phyloP scores from a whole-genome alignment of 2,329 filamentous ascomycete genomes.

The Teratosphaeria zuluensis region DNA sequence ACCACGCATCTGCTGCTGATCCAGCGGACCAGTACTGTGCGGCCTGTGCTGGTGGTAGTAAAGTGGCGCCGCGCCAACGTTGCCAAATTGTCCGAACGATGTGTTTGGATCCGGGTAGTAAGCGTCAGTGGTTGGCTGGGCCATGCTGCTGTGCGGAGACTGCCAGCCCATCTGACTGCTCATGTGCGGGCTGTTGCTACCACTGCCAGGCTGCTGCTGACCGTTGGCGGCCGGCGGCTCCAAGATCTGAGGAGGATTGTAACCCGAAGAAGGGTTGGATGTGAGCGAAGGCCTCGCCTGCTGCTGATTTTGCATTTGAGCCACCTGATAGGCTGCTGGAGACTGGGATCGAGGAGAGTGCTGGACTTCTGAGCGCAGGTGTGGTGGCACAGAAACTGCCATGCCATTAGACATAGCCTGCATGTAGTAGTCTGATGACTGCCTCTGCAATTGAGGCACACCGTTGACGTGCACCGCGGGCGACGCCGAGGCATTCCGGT shows the following conservation, averaged over 20 bases:
- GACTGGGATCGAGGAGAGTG: slow-evolving; percentile 58
- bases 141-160: slow-evolving; percentile 69
- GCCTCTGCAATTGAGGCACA: slow-evolving; percentile 55
- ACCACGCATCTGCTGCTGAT: slow-evolving; percentile 51
- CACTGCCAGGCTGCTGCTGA: slow-evolving; percentile 63
- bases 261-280: slow-evolving; percentile 64
- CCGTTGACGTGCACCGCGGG: slow-evolving; percentile 65
- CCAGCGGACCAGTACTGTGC: slow-evolving; percentile 56
- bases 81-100: slow-evolving; percentile 31
- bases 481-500: slow-evolving; percentile 69
- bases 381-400: slow-evolving; percentile 53
- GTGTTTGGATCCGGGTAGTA: slow-evolving; percentile 64
- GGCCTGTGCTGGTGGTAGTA: slow-evolving; percentile 60
- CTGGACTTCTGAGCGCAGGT: slow-evolving; percentile 67
- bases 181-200: slow-evolving; percentile 81
- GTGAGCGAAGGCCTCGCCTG: slow-evolving; percentile 54
- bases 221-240: slow-evolving; percentile 73
- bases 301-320: slow-evolving; percentile 41
- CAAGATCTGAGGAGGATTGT: slow-evolving; percentile 71
- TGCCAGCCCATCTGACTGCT: slow-evolving; percentile 60
- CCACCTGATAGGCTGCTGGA: slow-evolving; percentile 48
- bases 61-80: slow-evolving; percentile 62
- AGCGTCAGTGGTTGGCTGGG: slow-evolving; percentile 62
- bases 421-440: slow-evolving; percentile 65
- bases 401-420: slow-evolving; percentile 52